Evolutionary conservation across 2,329 filamentous ascomycete species (phyloP), one percentile per base, ranked within the genome.

Genomic region (Seiridium unicorne): DNA sequence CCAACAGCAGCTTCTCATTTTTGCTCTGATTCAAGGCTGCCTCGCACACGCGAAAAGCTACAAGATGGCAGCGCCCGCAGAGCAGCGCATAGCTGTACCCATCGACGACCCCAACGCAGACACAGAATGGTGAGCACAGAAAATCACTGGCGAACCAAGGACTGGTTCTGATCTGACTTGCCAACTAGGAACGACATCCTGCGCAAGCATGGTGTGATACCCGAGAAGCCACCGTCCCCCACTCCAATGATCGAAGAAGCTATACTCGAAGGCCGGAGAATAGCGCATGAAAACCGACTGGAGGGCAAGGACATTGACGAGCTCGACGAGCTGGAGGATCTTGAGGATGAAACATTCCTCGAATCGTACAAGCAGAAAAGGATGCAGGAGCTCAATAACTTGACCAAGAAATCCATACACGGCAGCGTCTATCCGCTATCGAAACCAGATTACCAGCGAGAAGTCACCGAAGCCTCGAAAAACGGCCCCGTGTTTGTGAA

Each of bases 201-300:
- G 60, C 91, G 95, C 68, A 96, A 96, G 76, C 93, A 99, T 80
- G 92, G 93, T 66, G 84, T 99, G 66, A 98, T 99, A 63, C 95
- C 95, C n/a, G 93, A 98, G 74, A 98, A 97, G 74, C 93, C 94
- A 0, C 93, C 93, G 3, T 97, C 94, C 51, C 95, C 95, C 2
- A 97, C 95, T 2, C 93, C 93, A 5, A 89, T 97, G 79, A 97
- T 99, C 69, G 90, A 99, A 77, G 94, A 98, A 80, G 95, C 95
- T 3, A 86, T 99, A 51, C 76, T 89, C 26, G 91, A 97, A 78
- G 95, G 91, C 10, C 86, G 91, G 61, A 82, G 88, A 68, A 82
- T 96, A 63, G 93, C 93, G 35, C 89, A 98, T 70, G 94, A 97
- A 73, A 97, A 97, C 73, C 83, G 95, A 57, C 80, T 99, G 1